Evolutionary conservation across 495 filamentous ascomycete genomes (phyloP), one percentile per base, ranked within the genome.

Genomic region (Lepraria neglecta): DNA sequence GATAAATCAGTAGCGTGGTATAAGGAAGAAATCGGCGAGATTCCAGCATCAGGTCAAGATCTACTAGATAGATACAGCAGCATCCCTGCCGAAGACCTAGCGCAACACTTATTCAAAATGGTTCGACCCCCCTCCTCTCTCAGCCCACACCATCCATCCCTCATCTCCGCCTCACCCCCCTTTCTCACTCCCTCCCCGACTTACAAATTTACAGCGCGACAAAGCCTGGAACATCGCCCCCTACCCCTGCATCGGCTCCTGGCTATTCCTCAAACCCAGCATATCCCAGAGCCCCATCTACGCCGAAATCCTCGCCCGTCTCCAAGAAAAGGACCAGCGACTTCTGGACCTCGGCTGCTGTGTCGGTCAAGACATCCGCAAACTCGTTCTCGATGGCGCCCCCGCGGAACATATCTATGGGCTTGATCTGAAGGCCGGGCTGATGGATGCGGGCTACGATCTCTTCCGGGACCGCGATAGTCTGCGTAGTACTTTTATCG

Each of bases 191-290:
- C n/a, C n/a, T n/a, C n/a, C n/a, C n/a, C n/a, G n/a, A n/a, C n/a
- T n/a, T n/a, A n/a, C n/a, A n/a, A n/a, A n/a, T n/a, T n/a, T n/a
- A 48, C 31, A 55, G 52, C 52, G 35, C 17, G 35, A 55, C 15
- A n/a, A 35, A 6, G 52, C 52, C 31, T 55, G 31, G 7, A 10
- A 17, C 3, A 63, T 76, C 6, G 74, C 68, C 55, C 77, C 76
- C 2, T 81, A 80, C 58, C 76, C 80, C n/a, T 83, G 78, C 69
- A 75, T 84, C 61, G 80, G 82, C 3, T 70, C 71, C 24, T 81
- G 77, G 66, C 70, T 73, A 1, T 84, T 83, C 64, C 70, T 82
- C 9, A 75, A 75, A 11, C 67, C 82, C 51, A 72, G 67, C 12
- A 71, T 79, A 19, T 47, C 54, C 64, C 30, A 60, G 1, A 64